A percentile compares a stretch with the other conserved stretches of the same genome.
These are phyloP conservation scores for Trichophyton equinum DNA, from an alignment of 2,329 filamentous ascomycete genomes.

Conservation along the genomic window DNA sequence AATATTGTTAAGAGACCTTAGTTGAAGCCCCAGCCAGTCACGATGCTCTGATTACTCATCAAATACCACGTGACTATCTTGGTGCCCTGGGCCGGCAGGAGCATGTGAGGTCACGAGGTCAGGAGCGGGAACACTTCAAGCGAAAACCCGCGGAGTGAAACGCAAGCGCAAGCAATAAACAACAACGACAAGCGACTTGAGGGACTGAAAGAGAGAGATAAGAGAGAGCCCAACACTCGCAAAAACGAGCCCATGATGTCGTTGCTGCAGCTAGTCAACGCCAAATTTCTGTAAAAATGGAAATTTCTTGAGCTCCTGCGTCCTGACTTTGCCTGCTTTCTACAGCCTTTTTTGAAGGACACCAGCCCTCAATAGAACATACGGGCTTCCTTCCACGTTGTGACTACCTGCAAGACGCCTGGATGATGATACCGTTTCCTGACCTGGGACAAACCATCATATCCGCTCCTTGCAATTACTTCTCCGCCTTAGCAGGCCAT, in stretches of 20 bases:
- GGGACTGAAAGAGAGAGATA: neutral
- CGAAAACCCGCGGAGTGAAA: neutral
- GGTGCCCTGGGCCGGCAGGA: too few species aligned
- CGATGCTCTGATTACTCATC: neutral
- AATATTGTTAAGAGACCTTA: too few species aligned
- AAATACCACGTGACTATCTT: neutral
- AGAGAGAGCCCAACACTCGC: neutral
- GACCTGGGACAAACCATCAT: neutral
- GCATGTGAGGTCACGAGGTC: neutral
- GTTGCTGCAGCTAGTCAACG: neutral
- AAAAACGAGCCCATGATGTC: conserved; percentile 1
- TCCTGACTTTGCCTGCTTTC: neutral
- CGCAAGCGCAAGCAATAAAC: neutral
- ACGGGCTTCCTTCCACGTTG: neutral
- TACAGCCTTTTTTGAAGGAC: neutral
- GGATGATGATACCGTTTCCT: neutral
- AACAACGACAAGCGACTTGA: neutral
- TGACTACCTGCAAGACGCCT: neutral
- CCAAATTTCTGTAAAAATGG: neutral
- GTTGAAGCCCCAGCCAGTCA: neutral
- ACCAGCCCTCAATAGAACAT: neutral
- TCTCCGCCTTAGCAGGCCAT: neutral
- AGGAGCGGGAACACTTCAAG: neutral
- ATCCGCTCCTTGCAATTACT: neutral
- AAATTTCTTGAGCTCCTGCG: neutral